These are phyloP conservation scores for Sextonia rubra DNA, from an alignment of 164 flowering plant species.

Conservation along the genomic window DNA sequence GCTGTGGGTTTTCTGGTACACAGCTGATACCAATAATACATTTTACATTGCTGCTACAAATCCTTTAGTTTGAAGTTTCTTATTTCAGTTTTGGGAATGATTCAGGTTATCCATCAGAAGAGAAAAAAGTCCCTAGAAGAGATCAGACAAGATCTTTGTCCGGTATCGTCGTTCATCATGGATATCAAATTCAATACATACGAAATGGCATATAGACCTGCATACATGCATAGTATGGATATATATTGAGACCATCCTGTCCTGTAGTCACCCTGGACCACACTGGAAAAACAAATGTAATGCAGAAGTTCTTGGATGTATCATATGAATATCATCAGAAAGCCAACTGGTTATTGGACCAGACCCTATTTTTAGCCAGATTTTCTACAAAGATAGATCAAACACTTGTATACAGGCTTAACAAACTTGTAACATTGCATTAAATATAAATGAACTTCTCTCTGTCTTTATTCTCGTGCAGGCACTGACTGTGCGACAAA, in stretches of 20 bases:
- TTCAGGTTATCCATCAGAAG: slow-evolving; percentile 96
- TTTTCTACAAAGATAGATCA: not conserved
- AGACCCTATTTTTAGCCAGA: not conserved
- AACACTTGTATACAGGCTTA: not conserved
- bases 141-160: slow-evolving; percentile 93
- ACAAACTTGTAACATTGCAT: not conserved
- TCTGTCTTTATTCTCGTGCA: slow-evolving; percentile 21
- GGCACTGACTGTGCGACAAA: slow-evolving; percentile 88
- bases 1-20: slow-evolving; percentile 99
- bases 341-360: not conserved
- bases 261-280: too few species aligned
- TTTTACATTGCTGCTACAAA: not conserved
- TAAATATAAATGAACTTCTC: not conserved
- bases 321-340: not conserved
- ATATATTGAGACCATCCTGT: not conserved
- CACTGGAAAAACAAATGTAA: not conserved
- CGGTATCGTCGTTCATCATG: slow-evolving; percentile 40
- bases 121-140: slow-evolving; percentile 87
- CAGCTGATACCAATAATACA: not conserved
- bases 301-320: not conserved
- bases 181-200: not conserved
- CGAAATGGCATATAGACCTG: not conserved
- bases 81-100: slow-evolving; percentile 3
- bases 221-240: not conserved
- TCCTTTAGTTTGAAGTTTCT: not conserved